Evolutionary conservation across 2,329 filamentous ascomycete genomes (phyloP).

Genomic region (Claviceps pazoutovae): DNA sequence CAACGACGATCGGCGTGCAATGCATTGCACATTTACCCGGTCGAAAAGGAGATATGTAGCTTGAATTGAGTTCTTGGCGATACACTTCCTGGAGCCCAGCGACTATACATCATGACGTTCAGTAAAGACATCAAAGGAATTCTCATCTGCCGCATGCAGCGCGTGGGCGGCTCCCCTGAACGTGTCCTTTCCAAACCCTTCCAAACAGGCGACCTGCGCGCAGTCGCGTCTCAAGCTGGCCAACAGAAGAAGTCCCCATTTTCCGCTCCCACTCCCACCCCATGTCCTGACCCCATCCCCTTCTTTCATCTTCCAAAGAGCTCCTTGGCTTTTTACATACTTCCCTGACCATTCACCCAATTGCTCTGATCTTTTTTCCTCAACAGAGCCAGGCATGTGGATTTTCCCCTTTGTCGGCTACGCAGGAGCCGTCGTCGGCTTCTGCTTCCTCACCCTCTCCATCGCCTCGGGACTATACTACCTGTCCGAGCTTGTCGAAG

Average conservation of each 20-base stretch:
- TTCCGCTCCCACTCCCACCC: not conserved
- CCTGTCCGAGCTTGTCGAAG: conserved; percentile 92
- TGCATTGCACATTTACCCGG: too few species aligned
- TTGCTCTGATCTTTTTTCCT: not conserved
- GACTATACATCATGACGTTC: too few species aligned
- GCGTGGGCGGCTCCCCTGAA: conserved; percentile 1
- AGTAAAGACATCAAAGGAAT: too few species aligned
- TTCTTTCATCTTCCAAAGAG: not conserved
- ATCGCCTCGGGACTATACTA: conserved; percentile 99
- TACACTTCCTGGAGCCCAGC: too few species aligned
- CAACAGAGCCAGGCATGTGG: conserved; percentile 53
- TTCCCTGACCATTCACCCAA: not conserved
- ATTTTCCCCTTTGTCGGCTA: conserved; percentile 88
- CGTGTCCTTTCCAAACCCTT: conserved; percentile 9
- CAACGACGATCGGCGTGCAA: too few species aligned
- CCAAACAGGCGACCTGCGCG: not conserved
- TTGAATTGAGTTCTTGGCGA: too few species aligned
- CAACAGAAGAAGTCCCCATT: not conserved
- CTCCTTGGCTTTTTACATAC: not conserved
- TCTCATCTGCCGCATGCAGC: not conserved
- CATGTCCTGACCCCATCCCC: not conserved
- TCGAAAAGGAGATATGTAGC: too few species aligned
- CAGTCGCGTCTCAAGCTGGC: not conserved
- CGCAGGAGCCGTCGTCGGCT: conserved; percentile 72
- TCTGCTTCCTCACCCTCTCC: conserved; percentile 84